Evolutionary conservation across 1,284 basidiomycete genomes (phyloP), one percentile per base, ranked within the genome.

Genomic region (Xerocomus amazonicus): DNA sequence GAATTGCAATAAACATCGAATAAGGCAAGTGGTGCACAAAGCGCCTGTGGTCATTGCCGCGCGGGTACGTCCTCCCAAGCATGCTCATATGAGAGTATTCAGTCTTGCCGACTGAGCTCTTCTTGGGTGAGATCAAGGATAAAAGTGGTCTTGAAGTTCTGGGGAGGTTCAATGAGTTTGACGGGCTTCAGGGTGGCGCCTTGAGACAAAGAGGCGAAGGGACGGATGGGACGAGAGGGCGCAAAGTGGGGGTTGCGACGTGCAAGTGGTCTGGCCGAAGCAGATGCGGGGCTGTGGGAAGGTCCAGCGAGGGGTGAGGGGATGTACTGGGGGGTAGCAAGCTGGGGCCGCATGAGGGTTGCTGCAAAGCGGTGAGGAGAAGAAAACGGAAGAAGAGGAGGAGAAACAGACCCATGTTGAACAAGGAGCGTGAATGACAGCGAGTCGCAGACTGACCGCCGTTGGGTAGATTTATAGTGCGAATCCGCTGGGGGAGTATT

Each of bases 61-160:
- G 19, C 19, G 16, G 32, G 9, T 23, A 26, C 36, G 31, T 37
- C 27, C 32, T 42, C 28, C 27, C 14, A 6, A 41, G 26, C 26
- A 29, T 38, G 28, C 16, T 16, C 26, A 9, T 29, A 10, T 4
- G 6, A 0, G 33, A 28, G 14, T 23, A 23, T 4, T 75, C 66
- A 86, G 56, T 84, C 84, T 66, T 81, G 82, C 59, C 87, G 73
- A 65, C 86, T 79, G 63, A 91, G 77, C 65, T 91, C 88, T 10
- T 80, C 86, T 62, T 89, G 88, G 1, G 87, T 89, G 52, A 91
- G 75, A 67, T 90, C 79, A 45, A 91, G 78, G 52, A 85, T 73
- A 58, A 90, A 90, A 45, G 80, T 81, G 46, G 75, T 70, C 58
- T 78, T 78, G 67, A 81, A 81, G 65, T 84, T 81, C 58, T 81